These are phyloP conservation scores for Pseudonectria buxi DNA, from an alignment of 2,329 filamentous ascomycete genomes.

Conservation along the genomic window DNA sequence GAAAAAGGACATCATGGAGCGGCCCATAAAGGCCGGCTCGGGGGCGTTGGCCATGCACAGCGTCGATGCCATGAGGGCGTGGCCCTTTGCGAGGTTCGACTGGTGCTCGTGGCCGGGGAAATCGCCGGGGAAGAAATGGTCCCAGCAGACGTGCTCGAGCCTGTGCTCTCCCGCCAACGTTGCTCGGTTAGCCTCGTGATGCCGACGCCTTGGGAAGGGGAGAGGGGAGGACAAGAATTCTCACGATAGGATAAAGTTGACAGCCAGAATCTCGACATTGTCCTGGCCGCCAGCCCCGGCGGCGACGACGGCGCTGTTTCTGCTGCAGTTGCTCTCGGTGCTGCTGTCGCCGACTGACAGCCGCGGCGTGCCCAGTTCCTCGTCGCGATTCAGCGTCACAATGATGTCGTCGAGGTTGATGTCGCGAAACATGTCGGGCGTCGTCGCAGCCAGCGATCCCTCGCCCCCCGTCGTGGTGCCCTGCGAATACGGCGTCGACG, in stretches of 20 bases:
- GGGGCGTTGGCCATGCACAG: conserved; percentile 36
- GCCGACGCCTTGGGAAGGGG: too few relatives aligned
- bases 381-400: conserved; percentile 36
- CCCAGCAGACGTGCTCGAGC: conserved; percentile 47
- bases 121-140: conserved; percentile 38
- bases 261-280: conserved; percentile 22
- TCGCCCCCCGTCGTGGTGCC: conserved; percentile 1
- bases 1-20: conserved; percentile 12
- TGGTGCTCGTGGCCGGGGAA: conserved; percentile 29
- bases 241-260: conserved; percentile 50
- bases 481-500: neutral
- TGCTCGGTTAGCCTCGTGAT: neutral
- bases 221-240: conserved; percentile 14
- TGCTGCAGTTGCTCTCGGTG: conserved; percentile 14
- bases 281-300: too few relatives aligned
- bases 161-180: conserved; percentile 22
- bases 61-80: conserved; percentile 39
- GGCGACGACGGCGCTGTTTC: conserved; percentile 3
- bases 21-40: conserved; percentile 24
- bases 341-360: conserved; percentile 25
- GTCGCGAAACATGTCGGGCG: conserved; percentile 25
- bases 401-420: conserved; percentile 33
- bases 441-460: neutral
- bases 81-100: conserved; percentile 29
- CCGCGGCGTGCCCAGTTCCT: conserved; percentile 32